Conservation (phyloP, 1,139 yeast genomes). For the Diutina mesorugosa region DNA sequence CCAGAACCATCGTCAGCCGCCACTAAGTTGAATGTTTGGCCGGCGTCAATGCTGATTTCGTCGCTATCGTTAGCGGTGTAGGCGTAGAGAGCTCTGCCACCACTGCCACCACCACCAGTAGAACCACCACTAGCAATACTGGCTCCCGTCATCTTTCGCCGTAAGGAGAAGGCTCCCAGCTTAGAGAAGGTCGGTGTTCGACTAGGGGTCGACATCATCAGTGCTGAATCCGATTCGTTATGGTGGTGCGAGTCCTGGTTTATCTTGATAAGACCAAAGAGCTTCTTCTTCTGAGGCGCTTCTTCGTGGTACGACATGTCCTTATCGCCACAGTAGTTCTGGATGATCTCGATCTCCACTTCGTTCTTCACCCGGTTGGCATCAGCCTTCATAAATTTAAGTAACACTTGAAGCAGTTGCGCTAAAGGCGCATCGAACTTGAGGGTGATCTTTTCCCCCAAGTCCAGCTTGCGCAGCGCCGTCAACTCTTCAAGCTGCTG, state of each 20-base stretch:
- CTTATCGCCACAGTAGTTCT: slow-evolving; percentile 69
- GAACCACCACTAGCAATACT: background rate
- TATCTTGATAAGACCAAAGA: slow-evolving; percentile 36
- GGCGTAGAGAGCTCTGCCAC: slow-evolving; percentile 46
- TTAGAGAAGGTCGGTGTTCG: slow-evolving; percentile 11
- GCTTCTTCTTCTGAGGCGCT: slow-evolving; percentile 30
- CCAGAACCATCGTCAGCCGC: slow-evolving; percentile 84
- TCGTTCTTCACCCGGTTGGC: slow-evolving; percentile 60
- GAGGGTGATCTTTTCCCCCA: slow-evolving; percentile 25
- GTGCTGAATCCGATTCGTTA: background rate
- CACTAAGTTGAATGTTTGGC: slow-evolving; percentile 48
- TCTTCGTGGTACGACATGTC: slow-evolving; percentile 40
- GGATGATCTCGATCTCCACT: slow-evolving; percentile 84
- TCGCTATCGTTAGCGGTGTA: slow-evolving; percentile 67
- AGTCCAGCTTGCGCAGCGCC: background rate
- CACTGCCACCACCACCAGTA: background rate
- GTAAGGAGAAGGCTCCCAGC: background rate
- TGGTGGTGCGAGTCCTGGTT: slow-evolving; percentile 6
- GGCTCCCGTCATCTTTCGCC: background rate
- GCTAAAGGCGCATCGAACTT: slow-evolving; percentile 44
- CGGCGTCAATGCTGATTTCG: slow-evolving; percentile 50
- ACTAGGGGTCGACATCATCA: slow-evolving; percentile 4
- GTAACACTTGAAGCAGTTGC: slow-evolving; percentile 41
- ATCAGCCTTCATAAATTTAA: slow-evolving; percentile 62
- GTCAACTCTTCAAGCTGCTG: slow-evolving; percentile 39